Evolutionary conservation across 139 green algal species (phyloP).

Genomic region (Monoraphidium neglectum): DNA sequence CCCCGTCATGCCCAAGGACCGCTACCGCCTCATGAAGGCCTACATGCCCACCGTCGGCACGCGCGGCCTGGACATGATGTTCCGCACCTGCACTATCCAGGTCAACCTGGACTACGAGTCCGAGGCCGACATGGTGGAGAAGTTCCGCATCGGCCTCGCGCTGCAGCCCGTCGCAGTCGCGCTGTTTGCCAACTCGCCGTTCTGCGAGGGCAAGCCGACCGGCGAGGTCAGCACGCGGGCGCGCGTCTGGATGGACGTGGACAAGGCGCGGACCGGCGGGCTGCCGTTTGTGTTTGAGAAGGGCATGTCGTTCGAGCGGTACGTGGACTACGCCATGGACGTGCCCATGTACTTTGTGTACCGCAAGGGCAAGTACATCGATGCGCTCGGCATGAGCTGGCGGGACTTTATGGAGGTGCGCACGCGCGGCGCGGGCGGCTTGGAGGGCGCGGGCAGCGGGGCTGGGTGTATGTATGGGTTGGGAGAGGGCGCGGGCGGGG

Average conservation of each 20-base stretch:
- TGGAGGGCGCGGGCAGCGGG: no score
- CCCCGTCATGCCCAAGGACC: slow-evolving; percentile 94
- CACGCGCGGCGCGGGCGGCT: background rate
- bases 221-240: slow-evolving; percentile 46
- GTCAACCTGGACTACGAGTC: slow-evolving; percentile 98
- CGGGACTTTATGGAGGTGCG: slow-evolving; percentile 88
- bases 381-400: slow-evolving; percentile 83
- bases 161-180: slow-evolving; percentile 97
- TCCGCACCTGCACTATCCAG: slow-evolving; percentile 97
- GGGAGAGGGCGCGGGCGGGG: no score
- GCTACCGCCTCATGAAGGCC: slow-evolving; percentile 56
- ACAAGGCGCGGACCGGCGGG: slow-evolving; percentile 82
- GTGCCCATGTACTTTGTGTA: slow-evolving; percentile 99
- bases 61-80: slow-evolving; percentile 99
- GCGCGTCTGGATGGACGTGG: slow-evolving; percentile 93
- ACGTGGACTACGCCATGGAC: slow-evolving; percentile 95
- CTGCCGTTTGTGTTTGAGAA: slow-evolving; percentile 97
- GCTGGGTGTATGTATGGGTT: no score
- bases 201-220: slow-evolving; percentile 91
- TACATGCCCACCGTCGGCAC: slow-evolving; percentile 95
- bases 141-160: slow-evolving; percentile 94
- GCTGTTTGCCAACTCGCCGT: slow-evolving; percentile 97
- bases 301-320: slow-evolving; percentile 87
- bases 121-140: slow-evolving; percentile 97
- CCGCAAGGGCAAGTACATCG: slow-evolving; percentile 88